These are phyloP conservation scores for Candida pseudoviswanathii DNA, from an alignment of 1,139 yeast genomes.

Conservation along the genomic window DNA sequence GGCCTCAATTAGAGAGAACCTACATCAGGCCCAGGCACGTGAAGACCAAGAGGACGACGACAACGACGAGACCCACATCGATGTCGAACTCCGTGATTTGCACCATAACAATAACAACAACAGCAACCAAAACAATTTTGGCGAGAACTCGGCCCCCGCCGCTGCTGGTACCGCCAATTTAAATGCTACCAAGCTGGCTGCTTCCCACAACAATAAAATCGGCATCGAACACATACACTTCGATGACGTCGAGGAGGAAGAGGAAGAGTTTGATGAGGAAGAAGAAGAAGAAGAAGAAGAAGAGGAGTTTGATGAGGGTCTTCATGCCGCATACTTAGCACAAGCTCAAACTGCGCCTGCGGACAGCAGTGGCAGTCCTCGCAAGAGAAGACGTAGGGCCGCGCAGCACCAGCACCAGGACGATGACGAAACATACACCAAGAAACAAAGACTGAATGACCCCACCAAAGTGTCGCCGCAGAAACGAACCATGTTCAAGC, in stretches of 20 bases:
- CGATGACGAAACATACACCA: background rate
- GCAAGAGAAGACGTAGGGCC: no score
- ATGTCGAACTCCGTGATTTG: slow-evolving; percentile 6
- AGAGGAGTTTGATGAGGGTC: slow-evolving; percentile 2
- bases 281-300: slow-evolving; percentile 4
- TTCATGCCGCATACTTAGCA: background rate
- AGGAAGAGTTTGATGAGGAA: slow-evolving; percentile 3
- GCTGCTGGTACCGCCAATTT: background rate
- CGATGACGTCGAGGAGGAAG: slow-evolving; percentile 10
- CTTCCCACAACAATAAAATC: background rate
- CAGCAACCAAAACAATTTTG: background rate
- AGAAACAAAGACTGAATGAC: slow-evolving; percentile 3
- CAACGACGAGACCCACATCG: slow-evolving; percentile 4
- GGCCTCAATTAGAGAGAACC: slow-evolving; percentile 14
- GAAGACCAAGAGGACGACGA: slow-evolving; percentile 6
- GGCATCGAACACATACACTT: background rate
- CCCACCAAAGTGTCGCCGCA: slow-evolving; percentile 12
- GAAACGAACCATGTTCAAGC: slow-evolving; percentile 17
- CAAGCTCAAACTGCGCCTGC: slow-evolving; percentile 5
- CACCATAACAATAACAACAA: background rate
- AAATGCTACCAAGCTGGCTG: slow-evolving; percentile 1
- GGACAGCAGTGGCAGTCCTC: no score
- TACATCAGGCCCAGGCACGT: slow-evolving; percentile 10
- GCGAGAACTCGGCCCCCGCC: background rate
- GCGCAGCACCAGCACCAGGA: background rate